Evolutionary conservation across 2,329 filamentous ascomycete genomes (phyloP).

Genomic region (Teratosphaeria pseudoeucalypti): DNA sequence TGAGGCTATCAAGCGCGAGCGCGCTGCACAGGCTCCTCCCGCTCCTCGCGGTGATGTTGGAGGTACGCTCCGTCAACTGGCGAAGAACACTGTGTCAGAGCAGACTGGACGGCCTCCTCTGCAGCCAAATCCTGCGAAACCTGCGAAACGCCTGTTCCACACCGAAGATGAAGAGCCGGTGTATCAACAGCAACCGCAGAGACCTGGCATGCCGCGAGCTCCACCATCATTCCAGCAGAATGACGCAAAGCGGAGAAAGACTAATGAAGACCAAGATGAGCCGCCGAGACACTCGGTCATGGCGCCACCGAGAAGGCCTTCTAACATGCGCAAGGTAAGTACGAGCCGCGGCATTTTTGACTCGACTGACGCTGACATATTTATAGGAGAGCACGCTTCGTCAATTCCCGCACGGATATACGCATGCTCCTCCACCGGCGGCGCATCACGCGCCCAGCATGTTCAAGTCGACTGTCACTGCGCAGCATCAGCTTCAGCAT

Average conservation of each 20-base stretch:
- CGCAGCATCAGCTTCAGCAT: constrained; percentile 55
- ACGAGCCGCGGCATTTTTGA: background rate
- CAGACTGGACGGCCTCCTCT: constrained; percentile 49
- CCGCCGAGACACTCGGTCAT: constrained; percentile 57
- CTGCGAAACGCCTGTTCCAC: constrained; percentile 65
- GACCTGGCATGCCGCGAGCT: constrained; percentile 48
- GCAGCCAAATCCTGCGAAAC: constrained; percentile 57
- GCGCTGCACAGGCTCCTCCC: constrained; percentile 21
- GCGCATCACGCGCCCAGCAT: constrained; percentile 38
- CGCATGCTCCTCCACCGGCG: constrained; percentile 45
- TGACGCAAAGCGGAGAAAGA: constrained; percentile 72
- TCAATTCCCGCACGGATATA: constrained; percentile 55
- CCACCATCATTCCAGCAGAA: constrained; percentile 45
- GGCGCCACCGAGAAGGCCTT: constrained; percentile 76
- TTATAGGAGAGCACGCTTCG: constrained; percentile 44
- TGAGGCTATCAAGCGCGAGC: constrained; percentile 26
- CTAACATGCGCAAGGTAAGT: constrained; percentile 59
- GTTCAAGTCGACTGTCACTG: constrained; percentile 56
- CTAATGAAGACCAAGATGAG: constrained; percentile 57
- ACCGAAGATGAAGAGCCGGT: constrained; percentile 52
- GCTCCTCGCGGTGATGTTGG: constrained; percentile 40
- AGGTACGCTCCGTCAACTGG: constrained; percentile 45
- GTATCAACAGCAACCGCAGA: constrained; percentile 47
- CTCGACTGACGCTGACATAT: constrained; percentile 6
- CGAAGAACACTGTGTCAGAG: constrained; percentile 54